These are phyloP conservation scores for Lagerstroemia speciosa DNA, from an alignment of 345 rosid genomes.

Conservation along the genomic window DNA sequence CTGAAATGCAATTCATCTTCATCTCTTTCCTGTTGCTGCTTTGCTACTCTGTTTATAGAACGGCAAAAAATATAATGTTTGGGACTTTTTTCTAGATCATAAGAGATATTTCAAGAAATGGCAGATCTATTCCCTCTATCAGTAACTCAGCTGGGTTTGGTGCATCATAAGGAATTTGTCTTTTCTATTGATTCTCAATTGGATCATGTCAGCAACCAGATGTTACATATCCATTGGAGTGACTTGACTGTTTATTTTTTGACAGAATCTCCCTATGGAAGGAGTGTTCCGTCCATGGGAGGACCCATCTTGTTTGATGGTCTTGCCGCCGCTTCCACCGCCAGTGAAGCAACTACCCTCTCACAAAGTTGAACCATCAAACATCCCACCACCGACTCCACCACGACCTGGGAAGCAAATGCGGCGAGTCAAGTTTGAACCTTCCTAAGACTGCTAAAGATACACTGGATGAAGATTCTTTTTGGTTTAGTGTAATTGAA, in stretches of 20 bases:
- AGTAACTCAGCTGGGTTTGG: too few relatives aligned
- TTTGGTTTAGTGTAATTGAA: neutral
- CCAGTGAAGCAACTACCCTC: neutral
- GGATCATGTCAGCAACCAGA: neutral
- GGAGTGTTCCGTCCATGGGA: slow-evolving; percentile 53
- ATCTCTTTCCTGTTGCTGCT: too few relatives aligned
- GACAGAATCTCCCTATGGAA: slow-evolving; percentile 38
- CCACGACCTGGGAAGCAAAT: neutral
- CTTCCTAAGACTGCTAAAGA: neutral
- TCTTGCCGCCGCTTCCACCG: slow-evolving; percentile 11
- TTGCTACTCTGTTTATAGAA: too few relatives aligned
- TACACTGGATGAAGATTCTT: too few relatives aligned
- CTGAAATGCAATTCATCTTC: too few relatives aligned
- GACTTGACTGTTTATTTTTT: slow-evolving; percentile 2
- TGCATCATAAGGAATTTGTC: too few relatives aligned
- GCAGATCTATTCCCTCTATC: too few relatives aligned
- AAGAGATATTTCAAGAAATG: too few relatives aligned
- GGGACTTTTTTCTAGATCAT: neutral
- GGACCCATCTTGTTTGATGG: slow-evolving; percentile 23
- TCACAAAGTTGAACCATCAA: neutral
- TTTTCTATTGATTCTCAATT: too few relatives aligned
- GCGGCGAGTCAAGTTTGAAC: neutral
- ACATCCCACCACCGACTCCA: neutral
- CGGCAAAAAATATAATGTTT: neutral
- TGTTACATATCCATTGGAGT: neutral